phyloP scores from a whole-genome alignment of 345 rosid genomes.

The Citrus trifoliata region DNA sequence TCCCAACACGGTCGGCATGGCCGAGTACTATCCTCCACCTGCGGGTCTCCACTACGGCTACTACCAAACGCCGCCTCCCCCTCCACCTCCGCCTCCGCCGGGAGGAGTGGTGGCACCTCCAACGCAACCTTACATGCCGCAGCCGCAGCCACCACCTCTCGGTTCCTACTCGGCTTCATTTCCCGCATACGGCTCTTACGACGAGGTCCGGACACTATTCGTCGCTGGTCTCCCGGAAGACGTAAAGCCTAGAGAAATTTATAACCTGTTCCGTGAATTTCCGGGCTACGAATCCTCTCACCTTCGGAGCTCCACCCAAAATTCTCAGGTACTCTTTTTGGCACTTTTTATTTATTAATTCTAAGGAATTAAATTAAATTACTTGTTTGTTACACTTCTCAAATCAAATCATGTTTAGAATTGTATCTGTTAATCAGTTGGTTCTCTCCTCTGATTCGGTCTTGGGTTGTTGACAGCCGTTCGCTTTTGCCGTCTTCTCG shows the following conservation, averaged over 20 bases:
- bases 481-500: constrained; percentile 76
- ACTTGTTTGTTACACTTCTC: not conserved
- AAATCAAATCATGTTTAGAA: not conserved
- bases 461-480: constrained; percentile 48
- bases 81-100: constrained; percentile 25
- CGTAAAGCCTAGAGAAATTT: constrained; percentile 83
- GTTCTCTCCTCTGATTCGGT: constrained; percentile 13
- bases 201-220: constrained; percentile 80
- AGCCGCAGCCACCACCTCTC: constrained; percentile 23
- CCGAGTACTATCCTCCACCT: constrained; percentile 52
- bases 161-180: constrained; percentile 39
- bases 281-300: constrained; percentile 90
- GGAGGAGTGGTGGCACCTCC: constrained; percentile 14
- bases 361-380: not conserved
- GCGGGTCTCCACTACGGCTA: constrained; percentile 23
- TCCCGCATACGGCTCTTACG: constrained; percentile 26
- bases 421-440: not conserved
- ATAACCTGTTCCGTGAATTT: constrained; percentile 81
- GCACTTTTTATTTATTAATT: not conserved
- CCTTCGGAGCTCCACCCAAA: constrained; percentile 53
- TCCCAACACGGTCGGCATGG: constrained; percentile 14
- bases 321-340: constrained; percentile 36
- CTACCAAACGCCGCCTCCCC: constrained; percentile 26
- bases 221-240: constrained; percentile 89
- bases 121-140: constrained; percentile 24